Evolutionary conservation across 208 protist genomes (phyloP), one percentile per base, ranked within the genome.

Genomic region (Tritrichomonas foetus): DNA sequence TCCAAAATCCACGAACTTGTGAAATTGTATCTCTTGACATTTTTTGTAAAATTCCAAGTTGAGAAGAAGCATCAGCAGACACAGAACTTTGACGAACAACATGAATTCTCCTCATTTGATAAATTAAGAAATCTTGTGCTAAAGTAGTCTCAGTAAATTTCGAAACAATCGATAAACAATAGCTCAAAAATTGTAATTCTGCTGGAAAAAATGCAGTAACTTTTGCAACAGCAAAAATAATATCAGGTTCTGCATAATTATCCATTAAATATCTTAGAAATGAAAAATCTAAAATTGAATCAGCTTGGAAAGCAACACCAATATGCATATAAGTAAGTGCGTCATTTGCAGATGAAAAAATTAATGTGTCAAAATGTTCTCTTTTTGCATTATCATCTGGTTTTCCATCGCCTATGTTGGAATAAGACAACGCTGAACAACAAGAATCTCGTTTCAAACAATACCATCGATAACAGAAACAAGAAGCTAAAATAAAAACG

Each of bases 271-370:
- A 89, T 89, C 78, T 53, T 25, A 89, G 33, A 47, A 89, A 89
- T 53, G 78, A 89, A 47, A 89, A 89, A 89, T 89, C 78, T 20
- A 89, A 5, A 8, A 89, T 44, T 55, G 41, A 50, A 39, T 89
- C 47, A 30, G n/a, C 33, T 11, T 49, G 78, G 8, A 47, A 44
- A 9, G 39, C n/a, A 57, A 89, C 16, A 33, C 78, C 78, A 16
- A 89, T 89, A 20, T 57, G 41, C 0, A 89, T 20, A n/a, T 41
- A 39, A 39, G 16, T 57, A 9, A 61, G 53, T 16, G 78, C 78
- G 41, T 89, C 47, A 3, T 57, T 57, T 8, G 47, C 44, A 57
- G 33, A 16, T 50, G 33, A 47, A 47, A 89, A 89, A 61, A 57
- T n/a, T 22, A 89, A n/a, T 33, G 41, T 57, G 25, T 89, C 78